These are phyloP conservation scores for Cytospora leucostoma DNA, from an alignment of 2,329 filamentous ascomycete species.

Conservation along the genomic window DNA sequence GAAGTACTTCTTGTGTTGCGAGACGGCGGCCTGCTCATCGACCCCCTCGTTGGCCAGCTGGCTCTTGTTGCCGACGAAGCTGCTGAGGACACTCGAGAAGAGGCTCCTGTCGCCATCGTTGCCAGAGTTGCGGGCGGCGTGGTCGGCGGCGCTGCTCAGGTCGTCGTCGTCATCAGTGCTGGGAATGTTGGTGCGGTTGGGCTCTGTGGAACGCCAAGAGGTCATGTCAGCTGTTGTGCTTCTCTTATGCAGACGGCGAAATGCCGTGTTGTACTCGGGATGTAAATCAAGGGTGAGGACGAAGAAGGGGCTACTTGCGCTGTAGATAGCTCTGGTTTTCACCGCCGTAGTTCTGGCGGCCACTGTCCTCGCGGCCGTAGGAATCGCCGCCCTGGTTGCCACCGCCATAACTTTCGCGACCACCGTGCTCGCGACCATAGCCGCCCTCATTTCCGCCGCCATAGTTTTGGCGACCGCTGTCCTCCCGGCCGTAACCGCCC, in stretches of 20 bases:
- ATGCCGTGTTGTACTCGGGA: not conserved
- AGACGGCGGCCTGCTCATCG: conserved; percentile 65
- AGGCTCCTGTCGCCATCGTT: conserved; percentile 49
- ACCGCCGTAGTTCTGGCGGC: not conserved
- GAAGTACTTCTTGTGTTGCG: conserved; percentile 76
- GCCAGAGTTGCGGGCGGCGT: conserved; percentile 50
- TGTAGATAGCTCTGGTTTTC: conserved; percentile 6
- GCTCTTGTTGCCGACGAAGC: conserved; percentile 52
- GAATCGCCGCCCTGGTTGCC: too few species aligned
- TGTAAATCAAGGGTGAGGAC: not conserved
- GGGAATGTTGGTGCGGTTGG: conserved; percentile 38
- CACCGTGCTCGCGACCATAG: too few species aligned
- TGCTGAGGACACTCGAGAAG: conserved; percentile 51
- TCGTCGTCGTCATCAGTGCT: conserved; percentile 47
- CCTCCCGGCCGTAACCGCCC: too few species aligned
- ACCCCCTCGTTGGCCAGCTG: conserved; percentile 48
- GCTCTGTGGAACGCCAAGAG: conserved; percentile 5
- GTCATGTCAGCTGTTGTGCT: conserved; percentile 6
- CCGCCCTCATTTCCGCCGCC: too few species aligned
- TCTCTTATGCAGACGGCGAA: not conserved
- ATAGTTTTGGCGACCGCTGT: too few species aligned
- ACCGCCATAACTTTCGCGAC: too few species aligned
- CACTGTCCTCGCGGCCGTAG: too few species aligned
- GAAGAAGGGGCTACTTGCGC: conserved; percentile 30
- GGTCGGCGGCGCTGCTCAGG: conserved; percentile 49